Evolutionary conservation across 495 filamentous ascomycete species (phyloP).

Genomic region (Darksidea phi): DNA sequence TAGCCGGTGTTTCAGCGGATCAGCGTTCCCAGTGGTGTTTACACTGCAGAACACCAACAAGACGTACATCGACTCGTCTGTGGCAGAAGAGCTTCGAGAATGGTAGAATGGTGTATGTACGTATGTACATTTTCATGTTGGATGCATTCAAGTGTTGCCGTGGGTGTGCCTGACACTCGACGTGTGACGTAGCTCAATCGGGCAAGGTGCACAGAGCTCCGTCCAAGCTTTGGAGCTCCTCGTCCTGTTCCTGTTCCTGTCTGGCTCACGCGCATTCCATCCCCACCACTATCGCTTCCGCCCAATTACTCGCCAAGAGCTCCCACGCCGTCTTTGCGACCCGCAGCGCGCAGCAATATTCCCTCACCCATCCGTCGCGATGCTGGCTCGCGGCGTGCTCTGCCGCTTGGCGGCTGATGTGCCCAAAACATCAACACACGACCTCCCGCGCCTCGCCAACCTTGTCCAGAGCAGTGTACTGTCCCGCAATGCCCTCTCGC

Average conservation of each 20-base stretch:
- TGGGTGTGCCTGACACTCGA: too few relatives aligned
- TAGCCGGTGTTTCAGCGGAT: too few relatives aligned
- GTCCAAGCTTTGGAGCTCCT: conserved; percentile 1
- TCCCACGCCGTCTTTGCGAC: not conserved
- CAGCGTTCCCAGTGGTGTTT: too few relatives aligned
- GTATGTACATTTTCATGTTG: too few relatives aligned
- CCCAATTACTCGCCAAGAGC: conserved; percentile 16
- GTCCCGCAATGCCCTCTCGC: conserved; percentile 25
- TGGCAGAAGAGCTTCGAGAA: too few relatives aligned
- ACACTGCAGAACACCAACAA: too few relatives aligned
- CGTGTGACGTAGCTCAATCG: conserved; percentile 3
- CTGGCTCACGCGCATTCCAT: conserved; percentile 8
- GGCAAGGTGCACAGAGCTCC: not conserved
- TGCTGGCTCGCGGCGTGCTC: conserved; percentile 36
- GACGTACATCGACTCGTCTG: too few relatives aligned
- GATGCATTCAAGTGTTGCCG: too few relatives aligned
- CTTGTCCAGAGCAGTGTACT: conserved; percentile 24
- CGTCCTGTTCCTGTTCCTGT: conserved; percentile 14
- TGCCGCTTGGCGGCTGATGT: conserved; percentile 35
- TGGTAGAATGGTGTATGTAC: too few relatives aligned
- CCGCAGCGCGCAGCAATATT: not conserved
- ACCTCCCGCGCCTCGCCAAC: conserved; percentile 33
- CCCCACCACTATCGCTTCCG: not conserved
- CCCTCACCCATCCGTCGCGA: conserved; percentile 1
- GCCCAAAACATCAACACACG: conserved; percentile 36